Percentiles rank a stretch among this genome's conserved stretches.
Conservation (phyloP, 2,329 filamentous ascomycete species). For the Ploettnerulaceae sp. region DNA sequence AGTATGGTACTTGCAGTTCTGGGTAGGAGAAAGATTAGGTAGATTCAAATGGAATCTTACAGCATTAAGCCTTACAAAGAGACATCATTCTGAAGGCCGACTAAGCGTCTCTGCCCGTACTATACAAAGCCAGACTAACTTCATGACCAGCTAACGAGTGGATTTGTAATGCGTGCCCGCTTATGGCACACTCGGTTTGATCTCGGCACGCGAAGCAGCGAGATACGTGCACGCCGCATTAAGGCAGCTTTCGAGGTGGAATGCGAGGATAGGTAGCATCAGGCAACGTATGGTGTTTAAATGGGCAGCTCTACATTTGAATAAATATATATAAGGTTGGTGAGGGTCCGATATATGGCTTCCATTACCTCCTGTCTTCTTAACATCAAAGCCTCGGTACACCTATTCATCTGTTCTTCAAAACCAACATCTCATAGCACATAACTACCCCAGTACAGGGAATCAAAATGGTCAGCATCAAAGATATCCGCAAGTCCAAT, state of each 20-base stretch:
- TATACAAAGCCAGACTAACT: too few relatives aligned
- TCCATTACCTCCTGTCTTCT: too few relatives aligned
- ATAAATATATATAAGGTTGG: conserved; percentile 10
- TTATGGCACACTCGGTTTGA: background rate
- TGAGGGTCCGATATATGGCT: background rate
- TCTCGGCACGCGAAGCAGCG: conserved; percentile 3
- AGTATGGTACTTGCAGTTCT: too few relatives aligned
- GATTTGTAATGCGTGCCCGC: conserved; percentile 1
- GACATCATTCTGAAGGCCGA: too few relatives aligned
- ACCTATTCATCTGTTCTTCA: background rate
- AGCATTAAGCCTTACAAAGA: too few relatives aligned
- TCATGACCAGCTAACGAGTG: background rate
- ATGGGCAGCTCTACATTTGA: background rate
- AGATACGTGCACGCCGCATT: conserved; percentile 4
- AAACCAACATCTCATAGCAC: background rate
- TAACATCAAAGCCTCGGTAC: too few relatives aligned
- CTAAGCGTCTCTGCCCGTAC: too few relatives aligned
- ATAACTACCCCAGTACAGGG: background rate
- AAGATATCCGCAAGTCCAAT: conserved; percentile 38
- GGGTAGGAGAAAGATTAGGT: too few relatives aligned
- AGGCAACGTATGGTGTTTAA: background rate
- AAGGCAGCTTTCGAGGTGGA: background rate
- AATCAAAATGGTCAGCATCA: conserved; percentile 32
- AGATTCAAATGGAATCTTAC: too few relatives aligned
- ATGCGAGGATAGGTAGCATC: conserved; percentile 9